Conservation (phyloP, 345 rosid genomes). For the Gynandropsis gynandra region DNA sequence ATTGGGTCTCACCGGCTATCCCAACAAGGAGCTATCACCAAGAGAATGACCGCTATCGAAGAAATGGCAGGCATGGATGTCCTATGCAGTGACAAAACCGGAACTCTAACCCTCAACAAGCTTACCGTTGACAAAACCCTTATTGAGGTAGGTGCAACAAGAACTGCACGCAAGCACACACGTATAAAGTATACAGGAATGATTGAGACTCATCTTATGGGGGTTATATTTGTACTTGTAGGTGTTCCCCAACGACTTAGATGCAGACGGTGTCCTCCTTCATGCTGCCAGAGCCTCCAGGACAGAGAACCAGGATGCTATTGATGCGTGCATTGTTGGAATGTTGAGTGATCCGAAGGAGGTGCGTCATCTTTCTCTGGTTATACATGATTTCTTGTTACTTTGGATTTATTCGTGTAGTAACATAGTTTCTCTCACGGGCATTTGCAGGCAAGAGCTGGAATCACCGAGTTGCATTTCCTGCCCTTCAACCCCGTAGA, state of each 20-base stretch:
- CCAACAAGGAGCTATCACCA: slow-evolving; percentile 92
- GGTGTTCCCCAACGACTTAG: slow-evolving; percentile 41
- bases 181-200: no score
- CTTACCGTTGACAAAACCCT: slow-evolving; percentile 75
- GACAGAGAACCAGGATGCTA: slow-evolving; percentile 91
- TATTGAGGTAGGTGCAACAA: slow-evolving; percentile 42
- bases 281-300: slow-evolving; percentile 86
- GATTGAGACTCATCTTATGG: no score
- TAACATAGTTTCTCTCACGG: background rate
- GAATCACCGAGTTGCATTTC: slow-evolving; percentile 83
- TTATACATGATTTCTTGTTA: background rate
- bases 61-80: slow-evolving; percentile 99
- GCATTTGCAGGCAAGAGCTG: slow-evolving; percentile 63
- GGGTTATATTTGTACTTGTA: slow-evolving; percentile 9
- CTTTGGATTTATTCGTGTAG: background rate
- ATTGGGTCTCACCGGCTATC: slow-evolving; percentile 89
- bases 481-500: slow-evolving; percentile 91
- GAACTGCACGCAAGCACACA: background rate
- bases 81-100: slow-evolving; percentile 91
- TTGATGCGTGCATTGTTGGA: slow-evolving; percentile 86
- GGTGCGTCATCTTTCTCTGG: slow-evolving; percentile 24
- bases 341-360: slow-evolving; percentile 83
- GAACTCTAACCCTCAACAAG: slow-evolving; percentile 93
- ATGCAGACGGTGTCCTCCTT: slow-evolving; percentile 45
- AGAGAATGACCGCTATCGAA: slow-evolving; percentile 96